phyloP scores from a whole-genome alignment of 176 grass and related monocot species.

The Avena sativa region DNA sequence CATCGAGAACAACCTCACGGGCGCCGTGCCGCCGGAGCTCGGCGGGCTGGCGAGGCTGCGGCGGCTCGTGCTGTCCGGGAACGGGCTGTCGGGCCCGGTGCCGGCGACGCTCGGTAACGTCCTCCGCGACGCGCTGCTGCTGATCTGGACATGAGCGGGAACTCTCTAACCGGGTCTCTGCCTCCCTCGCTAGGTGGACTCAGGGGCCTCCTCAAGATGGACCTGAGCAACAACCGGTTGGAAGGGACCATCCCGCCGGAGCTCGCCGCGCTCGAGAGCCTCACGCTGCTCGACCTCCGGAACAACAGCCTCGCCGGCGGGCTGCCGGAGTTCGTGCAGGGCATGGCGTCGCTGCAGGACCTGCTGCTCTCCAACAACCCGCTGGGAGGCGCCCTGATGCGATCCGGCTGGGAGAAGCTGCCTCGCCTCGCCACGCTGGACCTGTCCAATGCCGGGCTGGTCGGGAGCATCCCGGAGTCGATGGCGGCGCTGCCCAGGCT shows the following conservation, averaged over 20 bases:
- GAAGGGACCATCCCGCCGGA: constrained; percentile 59
- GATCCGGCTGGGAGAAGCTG: constrained; percentile 54
- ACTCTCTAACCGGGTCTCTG: constrained; percentile 63
- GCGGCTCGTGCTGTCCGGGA: constrained; percentile 76
- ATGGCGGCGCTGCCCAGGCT: constrained; percentile 59
- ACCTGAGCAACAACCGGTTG: constrained; percentile 68
- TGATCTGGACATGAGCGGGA: constrained; percentile 69
- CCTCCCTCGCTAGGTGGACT: constrained; percentile 65
- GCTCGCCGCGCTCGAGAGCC: constrained; percentile 53
- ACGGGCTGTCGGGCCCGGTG: constrained; percentile 60
- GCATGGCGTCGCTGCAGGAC: constrained; percentile 66
- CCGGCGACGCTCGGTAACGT: constrained; percentile 67
- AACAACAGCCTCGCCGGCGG: constrained; percentile 79
- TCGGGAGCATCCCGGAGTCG: constrained; percentile 63
- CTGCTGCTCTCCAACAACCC: constrained; percentile 85
- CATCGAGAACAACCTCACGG: constrained; percentile 76
- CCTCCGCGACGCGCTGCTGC: constrained; percentile 39
- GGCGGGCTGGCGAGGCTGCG: constrained; percentile 55
- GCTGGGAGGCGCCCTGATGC: constrained; percentile 51
- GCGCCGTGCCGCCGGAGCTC: constrained; percentile 57
- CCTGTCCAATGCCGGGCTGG: constrained; percentile 55
- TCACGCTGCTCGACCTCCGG: constrained; percentile 75
- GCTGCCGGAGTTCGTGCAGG: constrained; percentile 36
- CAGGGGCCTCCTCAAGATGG: constrained; percentile 77
- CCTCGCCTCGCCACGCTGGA: constrained; percentile 66